These are phyloP conservation scores for Poa pratensis DNA, from an alignment of 176 grass and related monocot genomes.

Conservation along the genomic window DNA sequence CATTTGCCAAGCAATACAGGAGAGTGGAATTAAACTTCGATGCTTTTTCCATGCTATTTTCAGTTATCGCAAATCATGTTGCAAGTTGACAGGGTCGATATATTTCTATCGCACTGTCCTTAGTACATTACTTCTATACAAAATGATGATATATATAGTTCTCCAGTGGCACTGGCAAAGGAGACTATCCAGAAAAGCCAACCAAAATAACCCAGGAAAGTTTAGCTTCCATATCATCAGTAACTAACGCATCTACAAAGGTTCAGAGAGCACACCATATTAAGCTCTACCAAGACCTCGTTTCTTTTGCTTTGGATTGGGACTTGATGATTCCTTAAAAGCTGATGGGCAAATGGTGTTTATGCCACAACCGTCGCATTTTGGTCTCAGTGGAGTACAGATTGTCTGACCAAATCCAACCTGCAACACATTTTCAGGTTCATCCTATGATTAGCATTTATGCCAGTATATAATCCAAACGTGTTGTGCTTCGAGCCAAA, in stretches of 20 bases:
- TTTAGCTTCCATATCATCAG: background rate
- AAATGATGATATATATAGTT: background rate
- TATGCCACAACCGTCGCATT: slow-evolving; percentile 71
- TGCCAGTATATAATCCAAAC: slow-evolving; percentile 6
- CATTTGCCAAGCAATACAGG: background rate
- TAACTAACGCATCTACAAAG: background rate
- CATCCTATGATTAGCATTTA: slow-evolving; percentile 3
- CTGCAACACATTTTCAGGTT: slow-evolving; percentile 47
- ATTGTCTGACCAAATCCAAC: slow-evolving; percentile 98
- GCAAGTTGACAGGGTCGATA: background rate
- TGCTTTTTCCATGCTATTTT: background rate
- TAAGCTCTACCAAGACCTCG: slow-evolving; percentile 32
- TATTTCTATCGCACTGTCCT: background rate
- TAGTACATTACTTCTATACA: background rate
- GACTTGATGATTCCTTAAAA: slow-evolving; percentile 80
- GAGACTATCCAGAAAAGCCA: background rate
- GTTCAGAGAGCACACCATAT: background rate
- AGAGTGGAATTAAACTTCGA: background rate
- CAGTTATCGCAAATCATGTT: background rate
- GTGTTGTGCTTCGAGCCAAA: too few species aligned
- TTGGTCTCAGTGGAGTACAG: slow-evolving; percentile 79
- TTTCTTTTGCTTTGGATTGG: slow-evolving; percentile 66
- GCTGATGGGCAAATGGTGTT: slow-evolving; percentile 82
- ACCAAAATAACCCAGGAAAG: slow-evolving; percentile 31
- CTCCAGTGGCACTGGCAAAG: background rate